Conservation (phyloP, 2,329 filamentous ascomycete species). For the Rutstroemia sp. region DNA sequence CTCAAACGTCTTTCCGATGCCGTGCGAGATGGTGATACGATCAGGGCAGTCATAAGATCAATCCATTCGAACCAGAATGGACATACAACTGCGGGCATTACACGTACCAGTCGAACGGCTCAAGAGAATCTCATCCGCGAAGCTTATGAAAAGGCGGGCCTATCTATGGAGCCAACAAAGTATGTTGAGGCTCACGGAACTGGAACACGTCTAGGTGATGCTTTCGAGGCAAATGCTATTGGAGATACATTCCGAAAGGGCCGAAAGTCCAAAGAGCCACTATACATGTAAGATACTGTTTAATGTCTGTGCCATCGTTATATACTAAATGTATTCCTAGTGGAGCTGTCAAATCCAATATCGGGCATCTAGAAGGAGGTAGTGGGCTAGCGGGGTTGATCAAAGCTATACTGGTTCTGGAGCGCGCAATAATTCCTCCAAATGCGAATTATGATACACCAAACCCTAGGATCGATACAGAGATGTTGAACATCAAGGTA, state of each 20-base stretch:
- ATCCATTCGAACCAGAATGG: constrained; percentile 48
- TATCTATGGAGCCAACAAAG: background rate
- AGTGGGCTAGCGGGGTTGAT: constrained; percentile 32
- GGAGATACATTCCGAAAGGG: constrained; percentile 11
- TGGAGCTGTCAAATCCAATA: constrained; percentile 30
- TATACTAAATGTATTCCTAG: background rate
- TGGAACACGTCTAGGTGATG: background rate
- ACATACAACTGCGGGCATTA: constrained; percentile 46
- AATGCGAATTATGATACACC: constrained; percentile 33
- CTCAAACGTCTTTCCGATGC: constrained; percentile 53
- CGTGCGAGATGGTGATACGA: constrained; percentile 48
- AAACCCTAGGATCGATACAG: constrained; percentile 29
- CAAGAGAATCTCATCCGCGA: constrained; percentile 28
- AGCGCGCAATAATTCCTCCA: constrained; percentile 34
- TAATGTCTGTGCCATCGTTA: background rate
- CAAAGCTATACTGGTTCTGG: constrained; percentile 33
- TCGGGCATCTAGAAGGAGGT: constrained; percentile 29
- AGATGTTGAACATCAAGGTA: background rate
- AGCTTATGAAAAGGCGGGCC: constrained; percentile 5
- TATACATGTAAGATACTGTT: background rate
- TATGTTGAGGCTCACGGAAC: constrained; percentile 15
- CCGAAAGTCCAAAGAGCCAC: background rate
- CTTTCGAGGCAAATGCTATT: background rate
- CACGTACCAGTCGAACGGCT: constrained; percentile 40
- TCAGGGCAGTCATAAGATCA: constrained; percentile 46